phyloP scores from a whole-genome alignment of 1,284 basidiomycete species.

The Xerocomus nothofagi region DNA sequence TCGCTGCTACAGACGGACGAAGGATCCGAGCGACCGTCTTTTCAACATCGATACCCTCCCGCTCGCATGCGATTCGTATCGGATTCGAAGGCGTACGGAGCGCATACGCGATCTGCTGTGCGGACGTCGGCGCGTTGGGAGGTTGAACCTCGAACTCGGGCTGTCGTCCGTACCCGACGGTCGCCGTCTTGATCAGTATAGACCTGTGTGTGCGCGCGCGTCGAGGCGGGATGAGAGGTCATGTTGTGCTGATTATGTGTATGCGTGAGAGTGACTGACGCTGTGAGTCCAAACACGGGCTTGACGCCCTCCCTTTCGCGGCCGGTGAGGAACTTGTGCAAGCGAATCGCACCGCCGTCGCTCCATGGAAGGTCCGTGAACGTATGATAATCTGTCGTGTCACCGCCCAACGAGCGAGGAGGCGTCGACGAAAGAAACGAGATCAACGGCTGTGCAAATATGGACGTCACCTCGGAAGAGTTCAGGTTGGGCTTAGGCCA shows the following conservation, averaged over 20 bases:
- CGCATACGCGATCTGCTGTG: conserved; percentile 61
- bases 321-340: conserved; percentile 81
- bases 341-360: conserved; percentile 42
- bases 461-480: conserved; percentile 67
- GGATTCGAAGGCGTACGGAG: conserved; percentile 39
- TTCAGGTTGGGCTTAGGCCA: conserved; percentile 71
- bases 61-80: conserved; percentile 25
- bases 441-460: conserved; percentile 81
- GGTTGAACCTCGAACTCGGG: conserved; percentile 68
- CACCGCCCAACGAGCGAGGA: conserved; percentile 58
- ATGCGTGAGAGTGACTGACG: conserved; percentile 53
- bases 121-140: conserved; percentile 51
- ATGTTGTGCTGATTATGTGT: background rate
- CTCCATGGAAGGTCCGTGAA: conserved; percentile 53
- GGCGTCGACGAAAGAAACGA: conserved; percentile 70
- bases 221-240: too few relatives aligned
- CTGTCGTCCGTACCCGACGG: conserved; percentile 58
- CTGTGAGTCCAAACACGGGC: conserved; percentile 80
- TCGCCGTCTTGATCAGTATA: conserved; percentile 70
- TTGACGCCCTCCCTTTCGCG: conserved; percentile 78
- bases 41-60: conserved; percentile 28
- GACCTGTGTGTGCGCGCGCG: conserved; percentile 54
- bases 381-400: conserved; percentile 53
- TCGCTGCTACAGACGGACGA: conserved; percentile 2
- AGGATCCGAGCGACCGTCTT: conserved; percentile 19